Percentiles rank a stretch among this genome's conserved stretches.
Conservation (phyloP, 192 early-diverging fungal species). For the Coemansia reversa region DNA sequence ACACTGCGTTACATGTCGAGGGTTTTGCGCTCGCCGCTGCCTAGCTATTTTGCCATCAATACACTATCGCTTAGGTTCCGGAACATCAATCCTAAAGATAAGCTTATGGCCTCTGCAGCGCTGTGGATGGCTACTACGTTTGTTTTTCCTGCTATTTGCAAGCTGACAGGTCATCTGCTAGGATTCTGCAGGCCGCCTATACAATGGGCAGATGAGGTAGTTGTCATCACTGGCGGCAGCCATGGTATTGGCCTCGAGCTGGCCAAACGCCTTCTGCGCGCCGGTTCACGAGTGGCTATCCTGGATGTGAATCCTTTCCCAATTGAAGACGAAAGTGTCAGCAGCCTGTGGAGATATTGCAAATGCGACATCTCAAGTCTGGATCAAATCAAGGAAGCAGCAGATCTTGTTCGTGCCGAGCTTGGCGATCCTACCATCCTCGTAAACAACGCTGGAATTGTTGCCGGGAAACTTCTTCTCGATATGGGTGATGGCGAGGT, state of each 20-base stretch:
- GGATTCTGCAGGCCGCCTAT: conserved; percentile 9
- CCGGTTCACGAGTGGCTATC: conserved; percentile 39
- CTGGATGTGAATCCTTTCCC: conserved; percentile 40
- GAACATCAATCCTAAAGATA: conserved; percentile 10
- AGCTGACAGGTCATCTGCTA: conserved; percentile 15
- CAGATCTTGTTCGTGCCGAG: conserved; percentile 38
- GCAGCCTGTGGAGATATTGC: conserved; percentile 35
- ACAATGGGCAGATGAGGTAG: conserved; percentile 36
- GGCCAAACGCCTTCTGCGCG: conserved; percentile 29
- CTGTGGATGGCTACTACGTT: conserved; percentile 35
- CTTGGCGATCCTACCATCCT: conserved; percentile 75
- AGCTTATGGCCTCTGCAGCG: conserved; percentile 21
- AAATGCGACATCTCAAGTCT: conserved; percentile 35
- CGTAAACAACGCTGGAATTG: conserved; percentile 81
- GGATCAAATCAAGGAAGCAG: conserved; percentile 25
- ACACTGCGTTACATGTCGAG: conserved; percentile 32
- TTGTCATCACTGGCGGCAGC: conserved; percentile 48
- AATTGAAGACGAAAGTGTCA: conserved; percentile 14
- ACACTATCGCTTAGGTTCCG: conserved; percentile 15
- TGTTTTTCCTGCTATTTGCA: conserved; percentile 24
- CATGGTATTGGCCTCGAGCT: conserved; percentile 44
- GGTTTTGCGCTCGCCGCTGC: conserved; percentile 25
- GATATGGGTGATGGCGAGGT: conserved; percentile 66
- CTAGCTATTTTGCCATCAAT: conserved; percentile 34
- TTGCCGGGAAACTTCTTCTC: conserved; percentile 60